Evolutionary conservation across 2,329 filamentous ascomycete genomes (phyloP), one percentile per base, ranked within the genome.

Genomic region (Beauveria brongniartii): DNA sequence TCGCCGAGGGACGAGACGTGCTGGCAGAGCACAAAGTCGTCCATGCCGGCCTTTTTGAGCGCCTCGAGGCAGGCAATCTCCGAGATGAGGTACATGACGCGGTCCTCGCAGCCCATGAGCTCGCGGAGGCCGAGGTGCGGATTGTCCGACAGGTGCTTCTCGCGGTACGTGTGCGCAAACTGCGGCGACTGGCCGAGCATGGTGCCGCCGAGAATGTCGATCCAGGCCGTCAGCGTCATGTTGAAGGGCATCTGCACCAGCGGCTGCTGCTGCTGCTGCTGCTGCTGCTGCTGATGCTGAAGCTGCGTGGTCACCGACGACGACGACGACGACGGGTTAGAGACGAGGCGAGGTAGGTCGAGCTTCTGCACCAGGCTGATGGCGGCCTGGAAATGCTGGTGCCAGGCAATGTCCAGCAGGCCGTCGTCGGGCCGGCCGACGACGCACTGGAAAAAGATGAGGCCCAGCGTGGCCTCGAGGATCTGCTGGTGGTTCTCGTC

Each of bases 71-170:
- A 97, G 59, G 93, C 91, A 68, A 97, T 96, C 77, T 99, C 94
- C 2, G 92, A 96, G 72, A 99, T 96, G 68, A 97, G 81, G 74
- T 96, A 97, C 92, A 99, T 97, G 75, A 97, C 89, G 24, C 87
- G 86, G 75, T 99, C 94, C 65, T 97, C 93, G 74, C 94, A 97
- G 67, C 94, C 94, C 92, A 97, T 97, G 56, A 97, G 83, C 77
- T 96, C 92, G 58, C 89, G 87, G 43, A 99, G 82, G 12, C 94
- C 94, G 16, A 87, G 79, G 60, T 80, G 83, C 61, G 80, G 83
- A 24, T 80, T 75, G 26, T 80, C 75, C 12, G 90, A 89, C 56
- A 96, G 83, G 73, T 96, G 91, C 81, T 97, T 96, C 73, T 94
- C 88, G 55, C 94, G 88, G 77, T 97, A 99, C n/a, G 89, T 91